Evolutionary conservation across 352 stramenopile species (phyloP).

Genomic region (Blastocystis sp.): DNA sequence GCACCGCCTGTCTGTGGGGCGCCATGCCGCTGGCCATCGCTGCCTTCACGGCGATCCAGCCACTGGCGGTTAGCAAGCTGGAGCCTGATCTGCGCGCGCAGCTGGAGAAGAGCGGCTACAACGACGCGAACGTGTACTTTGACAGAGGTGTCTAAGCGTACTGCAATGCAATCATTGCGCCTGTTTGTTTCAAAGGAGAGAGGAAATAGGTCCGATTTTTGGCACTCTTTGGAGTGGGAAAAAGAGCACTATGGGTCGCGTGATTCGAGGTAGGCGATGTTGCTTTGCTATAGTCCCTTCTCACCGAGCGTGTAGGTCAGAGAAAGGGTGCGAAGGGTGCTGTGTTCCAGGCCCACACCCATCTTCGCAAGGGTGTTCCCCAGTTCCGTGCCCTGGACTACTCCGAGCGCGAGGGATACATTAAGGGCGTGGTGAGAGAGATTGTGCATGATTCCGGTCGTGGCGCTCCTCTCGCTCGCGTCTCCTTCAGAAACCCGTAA

Average conservation of each 20-base stretch:
- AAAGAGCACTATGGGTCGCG: conserved; percentile 44
- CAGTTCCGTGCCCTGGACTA: no score
- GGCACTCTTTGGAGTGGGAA: neutral
- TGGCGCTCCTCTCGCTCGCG: no score
- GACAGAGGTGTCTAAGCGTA: conserved; percentile 52
- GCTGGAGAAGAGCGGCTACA: neutral
- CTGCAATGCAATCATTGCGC: conserved; percentile 5
- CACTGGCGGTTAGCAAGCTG: conserved; percentile 26
- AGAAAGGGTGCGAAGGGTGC: no score
- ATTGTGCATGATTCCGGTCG: no score
- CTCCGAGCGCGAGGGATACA: no score
- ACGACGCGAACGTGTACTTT: conserved; percentile 43
- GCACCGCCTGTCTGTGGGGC: conserved; percentile 76
- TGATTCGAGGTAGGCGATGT: conserved; percentile 50
- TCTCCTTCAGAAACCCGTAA: neutral
- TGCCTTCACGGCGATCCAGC: conserved; percentile 75
- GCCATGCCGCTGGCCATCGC: conserved; percentile 80
- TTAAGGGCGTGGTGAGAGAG: no score
- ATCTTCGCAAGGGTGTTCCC: no score
- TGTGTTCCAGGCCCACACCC: no score
- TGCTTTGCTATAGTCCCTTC: conserved; percentile 17
- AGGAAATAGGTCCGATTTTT: neutral
- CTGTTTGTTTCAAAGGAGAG: neutral
- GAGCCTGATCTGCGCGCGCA: conserved; percentile 21
- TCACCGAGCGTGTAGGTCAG: neutral